Percentiles rank a stretch among this genome's conserved stretches.
Conservation (phyloP, 2,329 filamentous ascomycete genomes). For the Alternaria burnsii region DNA sequence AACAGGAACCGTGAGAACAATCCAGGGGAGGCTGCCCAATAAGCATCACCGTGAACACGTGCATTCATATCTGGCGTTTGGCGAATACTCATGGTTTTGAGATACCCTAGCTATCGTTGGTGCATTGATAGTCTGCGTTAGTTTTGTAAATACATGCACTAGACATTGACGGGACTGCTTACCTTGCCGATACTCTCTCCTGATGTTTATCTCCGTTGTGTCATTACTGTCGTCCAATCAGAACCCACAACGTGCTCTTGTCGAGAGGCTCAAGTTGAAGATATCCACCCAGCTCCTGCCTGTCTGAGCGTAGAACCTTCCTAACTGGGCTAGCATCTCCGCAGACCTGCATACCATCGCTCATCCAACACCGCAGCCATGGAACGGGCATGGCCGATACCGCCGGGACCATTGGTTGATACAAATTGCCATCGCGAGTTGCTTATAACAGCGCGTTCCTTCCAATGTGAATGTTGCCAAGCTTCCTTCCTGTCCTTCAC, state of each 20-base stretch:
- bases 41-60: slow-evolving; percentile 1
- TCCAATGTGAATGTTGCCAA: not conserved
- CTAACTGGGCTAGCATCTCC: slow-evolving; percentile 34
- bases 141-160: not conserved
- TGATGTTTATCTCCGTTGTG: slow-evolving; percentile 7
- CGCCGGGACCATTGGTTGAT: slow-evolving; percentile 19
- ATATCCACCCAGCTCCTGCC: slow-evolving; percentile 4
- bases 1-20: slow-evolving; percentile 9
- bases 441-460: slow-evolving; percentile 4
- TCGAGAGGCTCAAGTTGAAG: slow-evolving; percentile 1
- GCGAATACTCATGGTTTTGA: slow-evolving; percentile 29
- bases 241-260: slow-evolving; percentile 6
- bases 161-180: not conserved
- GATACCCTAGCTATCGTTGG: slow-evolving; percentile 37
- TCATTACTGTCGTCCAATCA: slow-evolving; percentile 8
- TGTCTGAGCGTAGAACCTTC: slow-evolving; percentile 28
- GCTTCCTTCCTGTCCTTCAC: not conserved
- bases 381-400: slow-evolving; percentile 42
- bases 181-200: not conserved
- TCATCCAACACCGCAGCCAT: slow-evolving; percentile 29
- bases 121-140: slow-evolving; percentile 3
- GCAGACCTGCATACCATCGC: slow-evolving; percentile 30
- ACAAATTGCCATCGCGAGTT: slow-evolving; percentile 5
- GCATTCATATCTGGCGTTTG: slow-evolving; percentile 28
- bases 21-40: slow-evolving; percentile 26